Evolutionary conservation across 495 filamentous ascomycete species (phyloP).

Genomic region (Tuber magnatum): DNA sequence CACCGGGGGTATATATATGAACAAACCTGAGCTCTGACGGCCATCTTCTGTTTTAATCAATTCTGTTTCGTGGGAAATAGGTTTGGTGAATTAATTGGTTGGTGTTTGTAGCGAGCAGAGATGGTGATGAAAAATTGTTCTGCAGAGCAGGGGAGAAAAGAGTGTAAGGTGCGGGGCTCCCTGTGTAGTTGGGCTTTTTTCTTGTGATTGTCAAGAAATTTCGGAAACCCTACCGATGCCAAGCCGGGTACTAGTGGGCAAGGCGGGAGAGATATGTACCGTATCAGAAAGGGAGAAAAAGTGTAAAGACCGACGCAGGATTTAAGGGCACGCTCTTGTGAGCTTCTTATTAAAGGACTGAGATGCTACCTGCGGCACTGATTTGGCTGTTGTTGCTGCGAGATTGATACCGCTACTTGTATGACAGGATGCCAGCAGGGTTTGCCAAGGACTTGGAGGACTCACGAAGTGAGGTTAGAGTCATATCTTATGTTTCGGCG

Average conservation of each 20-base stretch:
- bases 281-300: not conserved
- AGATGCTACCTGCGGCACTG: not conserved
- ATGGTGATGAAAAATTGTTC: not conserved
- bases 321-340: not conserved
- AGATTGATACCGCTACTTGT: not conserved
- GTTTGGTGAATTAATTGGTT: slow-evolving; percentile 13
- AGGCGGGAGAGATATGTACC: too few species aligned
- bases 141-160: not conserved
- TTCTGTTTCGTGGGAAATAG: slow-evolving; percentile 14
- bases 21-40: slow-evolving; percentile 39
- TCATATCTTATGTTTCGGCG: not conserved
- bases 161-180: not conserved
- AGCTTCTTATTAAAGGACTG: not conserved
- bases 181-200: slow-evolving; percentile 2
- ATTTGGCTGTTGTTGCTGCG: not conserved
- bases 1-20: not conserved
- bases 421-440: not conserved
- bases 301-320: not conserved
- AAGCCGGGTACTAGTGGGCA: not conserved
- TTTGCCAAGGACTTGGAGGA: not conserved
- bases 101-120: not conserved
- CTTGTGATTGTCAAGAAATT: not conserved
- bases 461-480: not conserved
- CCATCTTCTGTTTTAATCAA: slow-evolving; percentile 26
- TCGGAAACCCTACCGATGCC: not conserved